Percentiles rank a stretch among this genome's conserved stretches.
These are phyloP conservation scores for Albugo laibachii DNA, from an alignment of 352 stramenopile genomes.

Conservation along the genomic window DNA sequence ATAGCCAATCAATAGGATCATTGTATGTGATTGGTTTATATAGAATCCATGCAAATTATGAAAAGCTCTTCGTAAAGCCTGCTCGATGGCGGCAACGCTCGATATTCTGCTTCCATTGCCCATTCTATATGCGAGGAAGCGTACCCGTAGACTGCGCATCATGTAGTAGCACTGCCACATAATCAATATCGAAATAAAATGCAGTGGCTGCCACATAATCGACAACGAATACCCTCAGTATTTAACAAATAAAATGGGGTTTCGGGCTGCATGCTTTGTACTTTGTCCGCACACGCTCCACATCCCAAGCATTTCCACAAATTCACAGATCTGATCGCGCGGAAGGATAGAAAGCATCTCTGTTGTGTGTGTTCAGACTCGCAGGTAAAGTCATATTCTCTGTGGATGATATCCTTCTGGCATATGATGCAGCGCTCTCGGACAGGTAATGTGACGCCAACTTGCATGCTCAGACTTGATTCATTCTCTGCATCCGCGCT, in stretches of 20 bases:
- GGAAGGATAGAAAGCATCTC: slow-evolving; percentile 59
- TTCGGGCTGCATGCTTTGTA: slow-evolving; percentile 16
- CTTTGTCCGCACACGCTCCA: slow-evolving; percentile 31
- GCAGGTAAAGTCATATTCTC: slow-evolving; percentile 36
- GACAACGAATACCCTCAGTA: slow-evolving; percentile 13
- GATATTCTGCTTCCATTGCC: too few relatives aligned
- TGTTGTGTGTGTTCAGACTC: slow-evolving; percentile 38
- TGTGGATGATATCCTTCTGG: neutral
- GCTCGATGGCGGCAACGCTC: too few relatives aligned
- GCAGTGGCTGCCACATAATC: slow-evolving; percentile 59
- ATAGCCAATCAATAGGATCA: too few relatives aligned
- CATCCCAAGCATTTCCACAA: slow-evolving; percentile 73
- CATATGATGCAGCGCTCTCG: slow-evolving; percentile 4
- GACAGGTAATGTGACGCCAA: neutral
- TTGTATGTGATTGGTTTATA: too few relatives aligned
- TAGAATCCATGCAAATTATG: too few relatives aligned
- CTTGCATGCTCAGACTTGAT: neutral
- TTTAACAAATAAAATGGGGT: slow-evolving; percentile 44
- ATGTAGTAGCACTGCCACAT: too few relatives aligned
- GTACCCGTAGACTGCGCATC: too few relatives aligned
- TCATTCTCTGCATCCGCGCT: neutral
- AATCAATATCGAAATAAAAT: slow-evolving; percentile 44
- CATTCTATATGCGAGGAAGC: too few relatives aligned
- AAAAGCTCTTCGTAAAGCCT: too few relatives aligned
- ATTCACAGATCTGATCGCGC: slow-evolving; percentile 36